A percentile compares a stretch with the other conserved stretches of the same genome.
phyloP scores from a whole-genome alignment of 2,329 filamentous ascomycete species.

The Monilinia fructigena region DNA sequence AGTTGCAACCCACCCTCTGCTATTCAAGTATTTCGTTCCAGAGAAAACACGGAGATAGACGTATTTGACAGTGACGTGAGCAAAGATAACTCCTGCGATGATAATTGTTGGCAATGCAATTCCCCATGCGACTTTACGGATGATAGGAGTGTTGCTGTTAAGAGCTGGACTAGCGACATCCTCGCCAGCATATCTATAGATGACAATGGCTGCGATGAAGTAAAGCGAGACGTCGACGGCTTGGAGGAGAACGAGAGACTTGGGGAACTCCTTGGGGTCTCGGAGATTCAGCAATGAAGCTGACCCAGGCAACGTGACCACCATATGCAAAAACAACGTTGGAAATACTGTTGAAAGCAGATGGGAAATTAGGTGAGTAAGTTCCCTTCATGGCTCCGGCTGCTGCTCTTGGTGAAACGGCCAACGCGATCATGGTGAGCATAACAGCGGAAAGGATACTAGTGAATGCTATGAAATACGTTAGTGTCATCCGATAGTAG shows the following conservation, averaged over 20 bases:
- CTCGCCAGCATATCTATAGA: conserved; percentile 65
- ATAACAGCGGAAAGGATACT: conserved; percentile 56
- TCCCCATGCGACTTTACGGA: conserved; percentile 66
- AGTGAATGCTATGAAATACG: conserved; percentile 46
- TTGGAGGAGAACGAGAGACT: conserved; percentile 58
- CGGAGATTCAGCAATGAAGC: conserved; percentile 58
- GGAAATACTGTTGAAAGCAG: conserved; percentile 50
- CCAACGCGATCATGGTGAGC: conserved; percentile 55
- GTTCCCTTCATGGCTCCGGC: conserved; percentile 40
- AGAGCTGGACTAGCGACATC: conserved; percentile 65
- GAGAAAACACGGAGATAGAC: conserved; percentile 61
- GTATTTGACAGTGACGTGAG: conserved; percentile 64
- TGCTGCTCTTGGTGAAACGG: conserved; percentile 11
- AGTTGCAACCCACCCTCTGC: conserved; percentile 52
- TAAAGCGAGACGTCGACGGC: conserved; percentile 60
- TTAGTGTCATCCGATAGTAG: not conserved
- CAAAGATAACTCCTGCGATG: conserved; percentile 69
- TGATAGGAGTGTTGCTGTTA: conserved; percentile 50
- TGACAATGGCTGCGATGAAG: conserved; percentile 49
- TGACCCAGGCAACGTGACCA: conserved; percentile 60
- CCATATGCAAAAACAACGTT: conserved; percentile 62
- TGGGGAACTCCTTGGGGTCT: conserved; percentile 56
- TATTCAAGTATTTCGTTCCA: conserved; percentile 44
- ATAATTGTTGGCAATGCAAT: conserved; percentile 69
- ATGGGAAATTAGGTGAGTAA: conserved; percentile 42